Evolutionary conservation across 305 asterid genomes (phyloP), one percentile per base, ranked within the genome.

Genomic region (Petunia hybrid): DNA sequence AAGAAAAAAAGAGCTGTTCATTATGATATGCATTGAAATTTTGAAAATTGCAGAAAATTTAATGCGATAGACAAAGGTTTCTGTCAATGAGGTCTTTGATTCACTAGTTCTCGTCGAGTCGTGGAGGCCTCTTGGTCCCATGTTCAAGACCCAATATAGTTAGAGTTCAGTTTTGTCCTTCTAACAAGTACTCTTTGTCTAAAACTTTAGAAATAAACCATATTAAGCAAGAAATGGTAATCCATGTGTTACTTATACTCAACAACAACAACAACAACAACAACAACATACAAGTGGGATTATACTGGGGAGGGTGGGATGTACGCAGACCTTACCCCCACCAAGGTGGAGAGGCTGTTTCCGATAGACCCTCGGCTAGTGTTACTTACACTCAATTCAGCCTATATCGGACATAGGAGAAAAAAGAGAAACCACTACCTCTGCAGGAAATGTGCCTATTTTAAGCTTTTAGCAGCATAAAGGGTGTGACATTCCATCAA

Each of bases 361-460:
- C 31, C 31, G 31, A 22, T 22, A 22, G 31, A 22, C 31, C 31
- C 31, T 22, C 31, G 31, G 31, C 31, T 22, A 22, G 51, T 12
- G 78, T 36, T 73, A 51, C 46, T 73, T 7, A n/a, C 53, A 14
- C 48, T 38, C 48, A 8, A 38, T 53, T 71, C 38, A 74, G 64
- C 46, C 53, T 12, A 74, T 39, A 53, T 12, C 14, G 65, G 64
- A 14, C 1, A 4, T 63, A 74, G 78, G 78, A 73, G 62, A 48
- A 35, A 48, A 71, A 71, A 73, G 78, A 73, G 35, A 73, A 73
- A 74, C 79, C 79, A 53, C 64, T 74, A 73, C 45, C 51, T 51
- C 46, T 46, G 51, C 36, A 46, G 31, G 31, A 73, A 73, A 74
- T 36, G 64, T 74, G 79, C 79, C 48, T 53, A 51, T 38, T 51